A percentile compares a stretch with the other conserved stretches of the same genome.
phyloP scores from a whole-genome alignment of 2,329 filamentous ascomycete species.

The Thermothelomyces thermophilus region DNA sequence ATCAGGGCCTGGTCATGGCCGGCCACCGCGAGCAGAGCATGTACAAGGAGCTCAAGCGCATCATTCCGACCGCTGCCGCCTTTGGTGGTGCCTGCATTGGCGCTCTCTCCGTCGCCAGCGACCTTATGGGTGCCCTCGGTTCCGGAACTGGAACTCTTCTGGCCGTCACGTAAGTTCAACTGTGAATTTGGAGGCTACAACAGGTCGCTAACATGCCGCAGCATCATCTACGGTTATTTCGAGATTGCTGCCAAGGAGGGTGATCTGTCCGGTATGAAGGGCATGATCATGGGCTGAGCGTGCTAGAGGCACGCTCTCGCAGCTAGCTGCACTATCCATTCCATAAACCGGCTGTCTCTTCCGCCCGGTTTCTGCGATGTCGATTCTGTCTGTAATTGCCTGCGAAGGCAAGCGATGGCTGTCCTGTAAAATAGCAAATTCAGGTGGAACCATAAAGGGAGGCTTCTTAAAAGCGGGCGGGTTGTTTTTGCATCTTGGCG shows the following conservation, averaged over 20 bases:
- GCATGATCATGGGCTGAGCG: conserved; percentile 62
- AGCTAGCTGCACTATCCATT: neutral
- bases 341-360: conserved; percentile 5
- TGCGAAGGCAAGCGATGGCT: conserved; percentile 15
- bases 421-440: conserved; percentile 24
- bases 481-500: conserved; percentile 23
- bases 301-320: neutral
- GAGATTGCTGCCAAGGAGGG: conserved; percentile 99
- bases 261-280: conserved; percentile 77
- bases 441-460: conserved; percentile 22
- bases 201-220: conserved; percentile 37
- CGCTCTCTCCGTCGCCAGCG: conserved; percentile 88
- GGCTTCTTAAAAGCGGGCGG: conserved; percentile 22
- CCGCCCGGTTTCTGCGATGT: conserved; percentile 15
- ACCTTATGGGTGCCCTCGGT: conserved; percentile 91
- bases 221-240: conserved; percentile 99
- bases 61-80: conserved; percentile 95
- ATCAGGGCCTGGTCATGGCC: conserved; percentile 98
- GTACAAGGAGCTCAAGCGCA: conserved; percentile 99
- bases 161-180: conserved; percentile 78
- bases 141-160: conserved; percentile 96
- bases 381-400: conserved; percentile 19
- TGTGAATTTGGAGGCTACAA: neutral
- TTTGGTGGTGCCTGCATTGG: conserved; percentile 99
- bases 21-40: conserved; percentile 99